Evolutionary conservation across 495 filamentous ascomycete genomes (phyloP).

Genomic region (Neurospora tetraspora): DNA sequence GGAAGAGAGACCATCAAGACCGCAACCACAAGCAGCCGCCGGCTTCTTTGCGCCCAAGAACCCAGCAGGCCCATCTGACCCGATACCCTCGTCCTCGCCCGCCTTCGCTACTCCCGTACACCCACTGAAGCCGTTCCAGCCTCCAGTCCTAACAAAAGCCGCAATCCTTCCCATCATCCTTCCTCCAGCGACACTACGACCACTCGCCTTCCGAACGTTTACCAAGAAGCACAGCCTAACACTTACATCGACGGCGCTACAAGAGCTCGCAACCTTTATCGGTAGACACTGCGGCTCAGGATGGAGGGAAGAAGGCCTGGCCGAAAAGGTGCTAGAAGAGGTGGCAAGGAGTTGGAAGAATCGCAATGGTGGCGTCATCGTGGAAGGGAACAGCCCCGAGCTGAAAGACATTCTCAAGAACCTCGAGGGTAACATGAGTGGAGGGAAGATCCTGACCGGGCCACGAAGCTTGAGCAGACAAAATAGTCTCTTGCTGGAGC

Average conservation of each 20-base stretch:
- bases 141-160: constrained; percentile 46
- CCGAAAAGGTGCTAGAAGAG: constrained; percentile 86
- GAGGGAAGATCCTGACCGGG: constrained; percentile 52
- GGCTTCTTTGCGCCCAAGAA: constrained; percentile 31
- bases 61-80: constrained; percentile 23
- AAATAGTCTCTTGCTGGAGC: constrained; percentile 41
- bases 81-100: constrained; percentile 78
- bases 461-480: constrained; percentile 44
- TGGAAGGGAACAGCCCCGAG: constrained; percentile 68
- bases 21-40: constrained; percentile 18
- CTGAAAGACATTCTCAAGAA: constrained; percentile 72
- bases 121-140: constrained; percentile 51
- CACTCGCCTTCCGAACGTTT: constrained; percentile 88
- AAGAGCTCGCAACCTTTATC: constrained; percentile 76
- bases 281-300: constrained; percentile 87
- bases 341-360: constrained; percentile 85
- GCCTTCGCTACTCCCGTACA: constrained; percentile 77
- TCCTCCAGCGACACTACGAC: constrained; percentile 75
- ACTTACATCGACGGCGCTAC: constrained; percentile 76
- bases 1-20: constrained; percentile 17
- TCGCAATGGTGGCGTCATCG: constrained; percentile 71
- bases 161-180: constrained; percentile 83
- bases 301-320: constrained; percentile 92
- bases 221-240: constrained; percentile 97
- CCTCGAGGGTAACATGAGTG: constrained; percentile 74